A percentile compares a stretch with the other conserved stretches of the same genome.
phyloP scores from a whole-genome alignment of 2,329 filamentous ascomycete genomes.

The Penicillium sp. region DNA sequence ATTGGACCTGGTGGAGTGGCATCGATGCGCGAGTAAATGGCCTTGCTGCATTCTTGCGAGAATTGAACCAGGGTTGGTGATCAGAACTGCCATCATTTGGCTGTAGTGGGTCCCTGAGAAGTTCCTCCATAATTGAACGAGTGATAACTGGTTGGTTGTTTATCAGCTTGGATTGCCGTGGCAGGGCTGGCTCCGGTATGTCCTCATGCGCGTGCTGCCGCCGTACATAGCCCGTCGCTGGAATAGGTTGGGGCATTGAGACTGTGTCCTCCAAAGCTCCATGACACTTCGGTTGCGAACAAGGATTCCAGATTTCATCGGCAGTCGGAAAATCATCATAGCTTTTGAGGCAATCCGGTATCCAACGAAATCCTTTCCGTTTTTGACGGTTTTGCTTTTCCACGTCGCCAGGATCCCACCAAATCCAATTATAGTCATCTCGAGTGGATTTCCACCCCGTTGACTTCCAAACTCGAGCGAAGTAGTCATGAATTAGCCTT shows the following conservation, averaged over 20 bases:
- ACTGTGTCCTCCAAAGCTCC: neutral
- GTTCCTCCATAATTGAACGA: conserved; percentile 4
- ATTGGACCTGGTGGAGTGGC: neutral
- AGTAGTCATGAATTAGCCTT: conserved; percentile 17
- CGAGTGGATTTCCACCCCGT: conserved; percentile 36
- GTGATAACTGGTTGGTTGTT: neutral
- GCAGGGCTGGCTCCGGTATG: neutral
- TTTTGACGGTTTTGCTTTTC: conserved; percentile 20
- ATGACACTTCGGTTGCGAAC: conserved; percentile 6
- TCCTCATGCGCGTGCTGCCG: neutral
- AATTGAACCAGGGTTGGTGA: neutral
- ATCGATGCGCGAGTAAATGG: neutral
- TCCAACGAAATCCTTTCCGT: conserved; percentile 18
- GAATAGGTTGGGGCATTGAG: neutral
- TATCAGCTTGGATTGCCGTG: neutral
- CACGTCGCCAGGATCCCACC: conserved; percentile 40
- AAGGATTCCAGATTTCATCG: conserved; percentile 29
- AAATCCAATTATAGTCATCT: conserved; percentile 40
- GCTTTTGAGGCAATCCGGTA: conserved; percentile 28
- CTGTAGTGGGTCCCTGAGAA: neutral
- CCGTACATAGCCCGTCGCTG: neutral
- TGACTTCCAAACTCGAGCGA: conserved; percentile 24
- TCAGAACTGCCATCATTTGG: neutral
- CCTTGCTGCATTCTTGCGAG: neutral
- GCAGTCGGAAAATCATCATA: conserved; percentile 26